Base-by-base conservation (phyloP, 805 yeast genomes). In the Cyberlindnera maclurae region DNA sequence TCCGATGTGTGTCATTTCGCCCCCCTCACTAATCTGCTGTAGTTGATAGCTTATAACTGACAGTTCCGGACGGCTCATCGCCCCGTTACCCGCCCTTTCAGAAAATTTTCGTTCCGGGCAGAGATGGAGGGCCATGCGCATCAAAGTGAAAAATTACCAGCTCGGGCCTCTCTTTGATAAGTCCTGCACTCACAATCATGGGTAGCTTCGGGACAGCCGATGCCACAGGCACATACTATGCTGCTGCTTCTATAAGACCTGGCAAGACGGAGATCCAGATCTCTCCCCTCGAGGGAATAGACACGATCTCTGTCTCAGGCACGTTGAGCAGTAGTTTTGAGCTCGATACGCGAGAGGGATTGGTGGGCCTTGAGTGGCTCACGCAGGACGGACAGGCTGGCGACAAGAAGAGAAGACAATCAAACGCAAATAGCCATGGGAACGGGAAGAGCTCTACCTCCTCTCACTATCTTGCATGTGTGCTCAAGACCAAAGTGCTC, bases 191-290 rank as follows among this genome's bases (percentile, higher is more conserved):
- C 8, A 20, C 24, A 20, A 20, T 6, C 24, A 20, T 20, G 24
- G 8, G 24, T 5, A 20, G 24, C 24, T 20, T 20, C 24, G 24
- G 49, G 16, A 44, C 38, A 12, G 45, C 64, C 30, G 68, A 64
- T 39, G 41, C 52, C 26, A 43, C 57, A 9, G 60, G 62, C 17
- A 34, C 52, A 7, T 63, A 52, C 41, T 57, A 57, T 39, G 71
- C 74, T 34, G 61, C 62, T 35, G 50, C 65, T 13, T 58, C 67
- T 5, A 60, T 70, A 24, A 68, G 70, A 34, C 62, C 62, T 13
- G 72, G 73, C 29, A 57, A 70, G 39, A 68, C 62, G 37, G 75
- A 73, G 53, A 61, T 73, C 15, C 71, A 63, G 47, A 60, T 73
- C 39, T 67, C 46, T 49, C 66, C 50, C 29, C 52, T 52, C 31